Evolutionary conservation across 1,139 yeast species (phyloP).

Genomic region (Debaryomyces udenii): DNA sequence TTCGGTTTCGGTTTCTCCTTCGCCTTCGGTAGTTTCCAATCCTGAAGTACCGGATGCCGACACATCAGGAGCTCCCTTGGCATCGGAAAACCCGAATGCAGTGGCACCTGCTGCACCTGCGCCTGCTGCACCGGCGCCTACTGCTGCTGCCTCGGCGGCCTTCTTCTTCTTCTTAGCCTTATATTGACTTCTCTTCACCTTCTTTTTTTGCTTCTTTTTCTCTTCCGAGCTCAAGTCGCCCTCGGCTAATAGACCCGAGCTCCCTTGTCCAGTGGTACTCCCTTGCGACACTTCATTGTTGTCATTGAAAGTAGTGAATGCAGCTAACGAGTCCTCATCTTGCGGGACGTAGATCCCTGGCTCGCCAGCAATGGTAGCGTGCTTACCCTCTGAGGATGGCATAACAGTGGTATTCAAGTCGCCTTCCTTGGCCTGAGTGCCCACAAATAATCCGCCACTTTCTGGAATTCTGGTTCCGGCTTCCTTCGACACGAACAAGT

Average conservation of each 20-base stretch:
- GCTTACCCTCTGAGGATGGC: slow-evolving; percentile 54
- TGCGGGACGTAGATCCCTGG: slow-evolving; percentile 55
- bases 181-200: slow-evolving; percentile 50
- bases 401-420: slow-evolving; percentile 54
- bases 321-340: slow-evolving; percentile 42
- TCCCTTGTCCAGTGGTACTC: slow-evolving; percentile 5
- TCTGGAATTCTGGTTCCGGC: slow-evolving; percentile 48
- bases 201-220: slow-evolving; percentile 50
- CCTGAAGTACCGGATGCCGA: slow-evolving; percentile 1
- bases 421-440: slow-evolving; percentile 17
- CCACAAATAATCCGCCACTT: slow-evolving; percentile 47
- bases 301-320: slow-evolving; percentile 38
- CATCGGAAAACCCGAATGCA: slow-evolving; percentile 2
- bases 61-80: slow-evolving; percentile 3
- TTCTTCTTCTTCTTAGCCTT: slow-evolving; percentile 47
- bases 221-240: slow-evolving; percentile 39
- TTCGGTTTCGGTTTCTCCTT: slow-evolving; percentile 17
- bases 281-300: slow-evolving; percentile 53
- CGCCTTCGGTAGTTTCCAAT: slow-evolving; percentile 10
- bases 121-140: slow-evolving; percentile 20
- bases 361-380: slow-evolving; percentile 54
- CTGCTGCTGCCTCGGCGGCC: slow-evolving; percentile 46
- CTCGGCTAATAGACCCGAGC: slow-evolving; percentile 19
- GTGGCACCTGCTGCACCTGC: slow-evolving; percentile 13
- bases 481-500: slow-evolving; percentile 34